These are phyloP conservation scores for Fraxinus quadrangulata DNA, from an alignment of 257 asterid species.

Conservation along the genomic window DNA sequence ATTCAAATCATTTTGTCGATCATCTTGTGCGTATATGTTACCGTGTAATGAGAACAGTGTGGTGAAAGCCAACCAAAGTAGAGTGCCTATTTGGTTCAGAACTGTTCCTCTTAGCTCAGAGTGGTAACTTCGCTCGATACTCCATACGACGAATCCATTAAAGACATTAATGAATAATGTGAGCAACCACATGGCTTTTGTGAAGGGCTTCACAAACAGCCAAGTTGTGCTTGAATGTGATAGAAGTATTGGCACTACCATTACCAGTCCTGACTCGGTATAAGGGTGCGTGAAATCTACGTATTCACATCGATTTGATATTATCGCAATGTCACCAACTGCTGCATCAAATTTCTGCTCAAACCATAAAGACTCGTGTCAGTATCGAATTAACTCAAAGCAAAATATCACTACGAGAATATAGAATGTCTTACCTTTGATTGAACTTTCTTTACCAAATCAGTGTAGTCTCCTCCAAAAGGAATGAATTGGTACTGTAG, in stretches of 20 bases:
- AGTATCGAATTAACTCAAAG: no score
- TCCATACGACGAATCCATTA: conserved; percentile 45
- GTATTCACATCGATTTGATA: conserved; percentile 26
- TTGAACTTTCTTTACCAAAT: conserved; percentile 34
- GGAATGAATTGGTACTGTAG: conserved; percentile 26
- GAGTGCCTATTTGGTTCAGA: conserved; percentile 30
- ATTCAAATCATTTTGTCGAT: neutral
- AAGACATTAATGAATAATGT: conserved; percentile 27
- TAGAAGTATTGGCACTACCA: conserved; percentile 39
- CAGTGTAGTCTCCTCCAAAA: conserved; percentile 26
- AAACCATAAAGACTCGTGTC: neutral
- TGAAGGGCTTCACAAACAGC: conserved; percentile 53
- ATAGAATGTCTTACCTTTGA: conserved; percentile 27
- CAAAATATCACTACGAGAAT: no score
- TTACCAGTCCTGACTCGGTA: conserved; percentile 44
- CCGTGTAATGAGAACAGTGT: conserved; percentile 39
- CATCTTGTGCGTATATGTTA: neutral
- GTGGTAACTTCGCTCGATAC: conserved; percentile 35
- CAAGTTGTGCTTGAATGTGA: conserved; percentile 30
- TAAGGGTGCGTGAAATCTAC: conserved; percentile 52
- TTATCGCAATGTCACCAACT: conserved; percentile 44
- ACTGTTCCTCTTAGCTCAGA: conserved; percentile 31
- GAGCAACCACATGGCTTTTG: conserved; percentile 42
- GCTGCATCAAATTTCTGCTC: conserved; percentile 46
- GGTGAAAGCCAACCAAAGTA: conserved; percentile 38